These are phyloP conservation scores for Macrotyloma uniflorum DNA, from an alignment of 306 rosid genomes.

Conservation along the genomic window DNA sequence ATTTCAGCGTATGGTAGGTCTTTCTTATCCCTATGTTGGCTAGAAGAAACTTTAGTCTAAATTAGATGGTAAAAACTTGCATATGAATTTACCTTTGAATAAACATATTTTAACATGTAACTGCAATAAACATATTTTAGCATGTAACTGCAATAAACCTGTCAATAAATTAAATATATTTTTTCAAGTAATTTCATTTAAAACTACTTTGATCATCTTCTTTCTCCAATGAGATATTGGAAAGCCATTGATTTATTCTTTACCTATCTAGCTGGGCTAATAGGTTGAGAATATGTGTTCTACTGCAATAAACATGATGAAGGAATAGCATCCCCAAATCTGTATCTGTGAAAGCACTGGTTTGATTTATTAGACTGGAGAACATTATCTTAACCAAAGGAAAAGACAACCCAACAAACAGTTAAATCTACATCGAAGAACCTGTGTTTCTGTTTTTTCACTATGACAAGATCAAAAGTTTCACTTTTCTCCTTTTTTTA, in stretches of 20 bases:
- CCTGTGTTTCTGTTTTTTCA: background rate
- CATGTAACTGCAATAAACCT: too few relatives aligned
- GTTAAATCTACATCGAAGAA: background rate
- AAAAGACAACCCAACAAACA: background rate
- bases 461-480: background rate
- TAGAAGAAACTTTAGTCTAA: background rate
- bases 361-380: background rate
- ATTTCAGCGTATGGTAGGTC: constrained; percentile 89
- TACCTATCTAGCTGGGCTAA: too few relatives aligned
- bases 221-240: background rate
- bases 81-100: background rate
- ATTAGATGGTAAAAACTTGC: background rate
- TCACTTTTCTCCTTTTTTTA: background rate
- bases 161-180: background rate
- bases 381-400: background rate
- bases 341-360: too few relatives aligned
- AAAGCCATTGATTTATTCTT: too few relatives aligned
- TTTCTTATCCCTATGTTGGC: constrained; percentile 11
- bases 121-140: too few relatives aligned
- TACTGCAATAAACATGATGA: too few relatives aligned
- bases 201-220: background rate
- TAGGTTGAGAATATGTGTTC: too few relatives aligned
- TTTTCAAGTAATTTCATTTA: background rate
- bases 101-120: background rate
- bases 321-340: too few relatives aligned